Conservation (phyloP, 140 eudicot genomes). For the Anethum foeniculum region DNA sequence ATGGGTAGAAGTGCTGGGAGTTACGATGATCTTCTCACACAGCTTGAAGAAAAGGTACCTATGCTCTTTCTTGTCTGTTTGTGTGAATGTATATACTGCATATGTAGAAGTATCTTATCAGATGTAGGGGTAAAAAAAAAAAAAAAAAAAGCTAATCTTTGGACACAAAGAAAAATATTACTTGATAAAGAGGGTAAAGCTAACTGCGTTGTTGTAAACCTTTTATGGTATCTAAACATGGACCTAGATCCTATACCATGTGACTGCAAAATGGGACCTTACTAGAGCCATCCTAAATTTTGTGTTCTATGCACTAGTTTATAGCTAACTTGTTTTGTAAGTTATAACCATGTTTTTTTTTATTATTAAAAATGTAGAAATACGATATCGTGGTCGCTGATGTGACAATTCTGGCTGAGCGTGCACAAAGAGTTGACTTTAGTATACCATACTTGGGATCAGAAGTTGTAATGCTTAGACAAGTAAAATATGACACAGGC, state of each 20-base stretch:
- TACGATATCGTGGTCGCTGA: constrained; percentile 8
- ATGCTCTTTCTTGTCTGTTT: no score
- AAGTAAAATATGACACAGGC: constrained; percentile 8
- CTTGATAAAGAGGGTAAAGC: background rate
- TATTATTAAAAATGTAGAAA: background rate
- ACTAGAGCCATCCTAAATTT: background rate
- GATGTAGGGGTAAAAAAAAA: background rate
- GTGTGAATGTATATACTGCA: no score
- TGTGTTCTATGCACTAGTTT: background rate
- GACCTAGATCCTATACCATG: no score
- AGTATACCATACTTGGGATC: background rate
- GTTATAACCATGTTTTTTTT: background rate
- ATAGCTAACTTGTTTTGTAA: background rate
- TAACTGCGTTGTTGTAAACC: no score
- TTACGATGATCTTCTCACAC: background rate
- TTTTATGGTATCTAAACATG: no score
- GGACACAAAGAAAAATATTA: background rate
- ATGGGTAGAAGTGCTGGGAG: background rate
- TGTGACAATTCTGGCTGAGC: background rate
- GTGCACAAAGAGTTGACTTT: background rate
- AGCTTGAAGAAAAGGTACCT: background rate
- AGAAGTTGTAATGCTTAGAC: constrained; percentile 18
- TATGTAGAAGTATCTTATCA: no score
- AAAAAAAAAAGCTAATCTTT: no score
- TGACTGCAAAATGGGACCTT: no score